Conservation (phyloP, 352 stramenopile species). For the Peronospora destructor region DNA sequence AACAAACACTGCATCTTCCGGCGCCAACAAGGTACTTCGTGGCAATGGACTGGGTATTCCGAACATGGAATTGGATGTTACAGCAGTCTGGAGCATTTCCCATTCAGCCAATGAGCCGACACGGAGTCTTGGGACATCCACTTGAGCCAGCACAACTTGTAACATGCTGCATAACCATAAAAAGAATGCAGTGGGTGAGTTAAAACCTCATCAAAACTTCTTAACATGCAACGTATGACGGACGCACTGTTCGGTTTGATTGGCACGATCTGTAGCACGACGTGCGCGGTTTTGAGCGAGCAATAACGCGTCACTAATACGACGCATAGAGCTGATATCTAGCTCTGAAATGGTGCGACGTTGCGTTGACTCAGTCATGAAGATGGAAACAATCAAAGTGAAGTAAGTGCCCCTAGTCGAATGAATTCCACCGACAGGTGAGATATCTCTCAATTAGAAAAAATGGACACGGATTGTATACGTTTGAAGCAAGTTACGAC, state of each 20-base stretch:
- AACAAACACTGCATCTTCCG: conserved; percentile 2
- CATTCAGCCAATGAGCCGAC: conserved; percentile 25
- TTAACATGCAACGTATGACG: background rate
- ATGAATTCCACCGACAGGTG: no score
- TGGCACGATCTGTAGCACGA: conserved; percentile 48
- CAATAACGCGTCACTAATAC: conserved; percentile 61
- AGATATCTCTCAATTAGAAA: no score
- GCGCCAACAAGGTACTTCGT: conserved; percentile 9
- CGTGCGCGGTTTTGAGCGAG: conserved; percentile 65
- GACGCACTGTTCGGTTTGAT: conserved; percentile 56
- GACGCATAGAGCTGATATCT: conserved; percentile 51
- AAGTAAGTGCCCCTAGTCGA: background rate
- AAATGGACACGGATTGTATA: no score
- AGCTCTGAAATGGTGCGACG: conserved; percentile 42
- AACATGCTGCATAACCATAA: conserved; percentile 17
- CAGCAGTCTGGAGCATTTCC: conserved; percentile 20
- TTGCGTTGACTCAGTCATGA: conserved; percentile 18
- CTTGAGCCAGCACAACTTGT: conserved; percentile 23
- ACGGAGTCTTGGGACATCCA: conserved; percentile 18
- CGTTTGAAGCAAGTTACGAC: no score
- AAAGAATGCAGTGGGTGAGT: no score
- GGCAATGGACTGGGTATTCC: conserved; percentile 5
- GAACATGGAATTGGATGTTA: conserved; percentile 15
- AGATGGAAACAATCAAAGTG: background rate
- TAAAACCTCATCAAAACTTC: no score